Evolutionary conservation across 257 asterid species (phyloP).

Genomic region (Solanum tacnaense): DNA sequence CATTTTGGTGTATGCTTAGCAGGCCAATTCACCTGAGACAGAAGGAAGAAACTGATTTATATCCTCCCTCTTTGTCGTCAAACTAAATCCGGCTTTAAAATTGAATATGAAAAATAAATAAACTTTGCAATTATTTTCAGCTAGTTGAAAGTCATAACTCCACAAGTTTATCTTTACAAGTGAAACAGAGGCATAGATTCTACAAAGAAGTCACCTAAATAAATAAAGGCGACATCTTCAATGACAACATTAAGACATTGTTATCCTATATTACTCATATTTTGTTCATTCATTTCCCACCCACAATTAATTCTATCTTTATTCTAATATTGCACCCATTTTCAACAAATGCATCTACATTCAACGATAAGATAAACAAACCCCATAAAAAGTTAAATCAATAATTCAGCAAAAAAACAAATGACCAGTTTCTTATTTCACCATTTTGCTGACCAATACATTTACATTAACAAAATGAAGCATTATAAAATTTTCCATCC

Average conservation of each 20-base stretch:
- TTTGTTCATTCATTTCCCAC: too few relatives aligned
- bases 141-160: background rate
- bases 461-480: background rate
- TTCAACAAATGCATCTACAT: background rate
- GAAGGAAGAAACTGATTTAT: background rate
- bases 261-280: background rate
- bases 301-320: too few relatives aligned
- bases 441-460: background rate
- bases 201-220: background rate
- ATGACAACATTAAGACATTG: background rate
- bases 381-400: background rate
- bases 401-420: background rate
- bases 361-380: background rate
- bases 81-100: background rate
- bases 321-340: background rate
- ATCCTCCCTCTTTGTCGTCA: background rate
- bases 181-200: background rate
- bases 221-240: background rate
- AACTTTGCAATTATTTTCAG: background rate
- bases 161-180: too few relatives aligned
- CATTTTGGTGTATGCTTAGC: conserved; percentile 39
- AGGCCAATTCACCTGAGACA: conserved; percentile 3
- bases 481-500: background rate
- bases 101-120: background rate
- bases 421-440: background rate